These are phyloP conservation scores for Ligustrum vulgare DNA, from an alignment of 257 asterid genomes.

Conservation along the genomic window DNA sequence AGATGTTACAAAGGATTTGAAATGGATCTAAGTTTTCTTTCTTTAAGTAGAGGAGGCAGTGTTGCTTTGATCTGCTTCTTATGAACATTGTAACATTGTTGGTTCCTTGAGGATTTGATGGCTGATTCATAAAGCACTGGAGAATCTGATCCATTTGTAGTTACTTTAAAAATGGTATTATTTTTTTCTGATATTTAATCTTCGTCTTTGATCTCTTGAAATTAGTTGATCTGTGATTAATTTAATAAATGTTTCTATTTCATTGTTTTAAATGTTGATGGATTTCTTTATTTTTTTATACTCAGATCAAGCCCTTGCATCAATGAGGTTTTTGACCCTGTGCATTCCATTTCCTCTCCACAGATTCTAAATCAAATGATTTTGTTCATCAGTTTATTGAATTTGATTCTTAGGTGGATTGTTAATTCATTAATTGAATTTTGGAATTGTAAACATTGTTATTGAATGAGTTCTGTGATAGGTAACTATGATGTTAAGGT, in stretches of 20 bases:
- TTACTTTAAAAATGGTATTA: constrained; percentile 61
- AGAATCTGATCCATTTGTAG: constrained; percentile 66
- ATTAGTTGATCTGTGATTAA: constrained; percentile 16
- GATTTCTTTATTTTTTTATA: not conserved
- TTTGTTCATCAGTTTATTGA: no score
- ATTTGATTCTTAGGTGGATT: no score
- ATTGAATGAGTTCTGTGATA: no score
- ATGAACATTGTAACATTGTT: not conserved
- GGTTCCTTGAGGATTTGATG: constrained; percentile 20
- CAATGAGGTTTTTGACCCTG: no score
- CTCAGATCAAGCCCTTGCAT: no score
- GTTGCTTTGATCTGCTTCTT: constrained; percentile 40
- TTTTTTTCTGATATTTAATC: constrained; percentile 1
- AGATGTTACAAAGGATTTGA: no score
- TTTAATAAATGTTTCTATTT: constrained; percentile 11
- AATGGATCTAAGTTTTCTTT: not conserved
- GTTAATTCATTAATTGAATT: no score
- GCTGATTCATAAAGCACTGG: constrained; percentile 44
- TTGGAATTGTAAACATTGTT: no score
- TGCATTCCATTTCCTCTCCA: no score
- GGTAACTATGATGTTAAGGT: no score
- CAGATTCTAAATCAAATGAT: no score
- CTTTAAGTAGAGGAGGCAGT: constrained; percentile 19
- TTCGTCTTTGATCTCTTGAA: constrained; percentile 12
- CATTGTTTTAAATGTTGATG: constrained; percentile 1